Evolutionary conservation across 257 asterid species (phyloP).

Genomic region (Striga asiatica): DNA sequence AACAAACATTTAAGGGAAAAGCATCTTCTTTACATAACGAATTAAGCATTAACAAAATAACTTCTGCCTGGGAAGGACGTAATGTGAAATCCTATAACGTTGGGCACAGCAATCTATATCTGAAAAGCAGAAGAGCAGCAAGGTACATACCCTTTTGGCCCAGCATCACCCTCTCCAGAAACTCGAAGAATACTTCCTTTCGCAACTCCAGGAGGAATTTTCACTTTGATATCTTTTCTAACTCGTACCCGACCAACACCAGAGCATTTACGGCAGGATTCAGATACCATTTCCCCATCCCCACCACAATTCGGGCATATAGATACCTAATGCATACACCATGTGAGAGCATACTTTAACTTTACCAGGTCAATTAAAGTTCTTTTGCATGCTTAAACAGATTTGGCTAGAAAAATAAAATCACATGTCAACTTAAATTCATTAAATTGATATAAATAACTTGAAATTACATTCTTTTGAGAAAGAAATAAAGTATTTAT

Average conservation of each 20-base stretch:
- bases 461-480: background rate
- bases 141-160: slow-evolving; percentile 75
- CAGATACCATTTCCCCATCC: slow-evolving; percentile 90
- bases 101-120: slow-evolving; percentile 1
- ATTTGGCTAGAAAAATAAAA: background rate
- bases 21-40: background rate
- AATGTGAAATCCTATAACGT: background rate
- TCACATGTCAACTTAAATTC: background rate
- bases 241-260: slow-evolving; percentile 84
- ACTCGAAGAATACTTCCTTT: slow-evolving; percentile 97
- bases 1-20: background rate
- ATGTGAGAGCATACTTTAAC: slow-evolving; percentile 12
- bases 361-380: background rate
- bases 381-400: background rate
- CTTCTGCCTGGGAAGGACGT: background rate
- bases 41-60: slow-evolving; percentile 15
- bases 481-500: background rate
- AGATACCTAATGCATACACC: slow-evolving; percentile 50
- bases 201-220: slow-evolving; percentile 98
- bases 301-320: slow-evolving; percentile 98
- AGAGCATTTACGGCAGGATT: slow-evolving; percentile 90
- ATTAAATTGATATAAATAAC: background rate
- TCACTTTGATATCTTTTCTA: slow-evolving; percentile 83
- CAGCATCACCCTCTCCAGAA: slow-evolving; percentile 99
- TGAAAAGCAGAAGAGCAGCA: slow-evolving; percentile 7